Percentiles rank a stretch among this genome's conserved stretches.
Conservation (phyloP, 116 monocot species). For the Dioscorea cayenensis region DNA sequence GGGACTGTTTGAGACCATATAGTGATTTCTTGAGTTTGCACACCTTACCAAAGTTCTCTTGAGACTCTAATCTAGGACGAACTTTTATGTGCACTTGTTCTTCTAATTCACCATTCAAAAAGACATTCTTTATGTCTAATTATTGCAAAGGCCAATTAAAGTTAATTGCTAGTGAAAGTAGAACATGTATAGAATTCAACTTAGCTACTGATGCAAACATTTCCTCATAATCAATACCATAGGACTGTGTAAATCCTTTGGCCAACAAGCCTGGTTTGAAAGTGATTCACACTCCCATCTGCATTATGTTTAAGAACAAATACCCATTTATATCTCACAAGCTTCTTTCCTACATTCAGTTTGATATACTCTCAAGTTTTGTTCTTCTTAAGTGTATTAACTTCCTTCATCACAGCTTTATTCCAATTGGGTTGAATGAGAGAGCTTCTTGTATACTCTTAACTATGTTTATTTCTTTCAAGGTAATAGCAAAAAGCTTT, state of each 20-base stretch:
- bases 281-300: background rate
- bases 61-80: constrained; percentile 1
- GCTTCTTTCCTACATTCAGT: background rate
- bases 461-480: too few relatives aligned
- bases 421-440: too few relatives aligned
- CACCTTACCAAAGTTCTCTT: background rate
- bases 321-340: background rate
- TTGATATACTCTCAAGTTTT: background rate
- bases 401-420: background rate
- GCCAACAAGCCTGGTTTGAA: background rate
- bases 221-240: constrained; percentile 4
- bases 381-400: background rate
- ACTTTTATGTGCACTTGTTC: constrained; percentile 2
- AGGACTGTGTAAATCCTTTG: background rate
- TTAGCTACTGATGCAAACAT: background rate
- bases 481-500: too few relatives aligned
- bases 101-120: constrained; percentile 6
- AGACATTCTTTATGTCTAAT: constrained; percentile 7
- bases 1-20: background rate
- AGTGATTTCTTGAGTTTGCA: background rate
- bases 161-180: background rate
- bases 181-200: background rate
- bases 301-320: background rate
- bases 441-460: too few relatives aligned
- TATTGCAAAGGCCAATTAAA: background rate